Base-by-base conservation (phyloP, 805 yeast species). In the Schizosaccharomyces lindneri region DNA sequence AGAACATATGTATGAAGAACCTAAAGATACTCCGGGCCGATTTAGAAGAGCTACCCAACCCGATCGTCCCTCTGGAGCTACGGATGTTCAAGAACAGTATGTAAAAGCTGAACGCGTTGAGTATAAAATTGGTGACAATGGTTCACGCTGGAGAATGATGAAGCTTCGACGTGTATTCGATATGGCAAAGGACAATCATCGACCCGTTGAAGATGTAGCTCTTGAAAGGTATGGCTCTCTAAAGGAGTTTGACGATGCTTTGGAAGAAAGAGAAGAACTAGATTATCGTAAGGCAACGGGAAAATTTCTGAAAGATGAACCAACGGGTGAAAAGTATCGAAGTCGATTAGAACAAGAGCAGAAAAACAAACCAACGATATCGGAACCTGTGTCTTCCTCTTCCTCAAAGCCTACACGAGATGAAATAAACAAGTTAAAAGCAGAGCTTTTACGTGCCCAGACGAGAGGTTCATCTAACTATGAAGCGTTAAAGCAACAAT, bases 91-190 rank as follows among this genome's bases (percentile, higher is more conserved):
- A 46, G 51, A 46, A 2, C 24, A 46, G 21, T 11, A 13, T 5
- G 27, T 17, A 3, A 24, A 46, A 46, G n/a, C 17, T 24, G 15
- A 21, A 9, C 31, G 31, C 9, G 15, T 51, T 3, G n/a, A n/a
- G 39, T 73, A 70, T 64, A 68, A 66, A 39, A 73, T 72, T 68
- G 76, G 76, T 0, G 76, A 73, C 64, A 48, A 67, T 24, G 76
- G 75, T 1, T 69, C 73, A 1, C 64, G 62, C n/a, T 73, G 76
- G 76, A 63, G 75, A 48, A 68, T 71, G 72, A 71, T 71, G 65
- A 73, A 73, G 64, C 65, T 73, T 24, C 61, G 66, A 5, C 68
- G 68, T 29, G 60, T 69, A 0, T 59, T 64, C 29, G 65, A 66
- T 55, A 61, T 63, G 21, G 66, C 73, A 9, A 59, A 64, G 43